Conservation (phyloP, 2,329 filamentous ascomycete species). For the Aspergillus pseudotamarii region DNA sequence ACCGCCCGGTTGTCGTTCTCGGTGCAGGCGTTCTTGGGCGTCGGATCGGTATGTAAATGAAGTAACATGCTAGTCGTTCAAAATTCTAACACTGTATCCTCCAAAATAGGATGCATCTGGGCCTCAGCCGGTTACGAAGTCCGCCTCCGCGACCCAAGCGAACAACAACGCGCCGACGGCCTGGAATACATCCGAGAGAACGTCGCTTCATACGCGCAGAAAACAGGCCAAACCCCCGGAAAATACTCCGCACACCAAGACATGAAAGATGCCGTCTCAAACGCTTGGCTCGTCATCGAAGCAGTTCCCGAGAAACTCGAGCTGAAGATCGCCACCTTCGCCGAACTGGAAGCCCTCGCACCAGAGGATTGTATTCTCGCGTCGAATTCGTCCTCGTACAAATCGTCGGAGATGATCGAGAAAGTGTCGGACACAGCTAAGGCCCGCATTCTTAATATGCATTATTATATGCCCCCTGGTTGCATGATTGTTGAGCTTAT, state of each 20-base stretch:
- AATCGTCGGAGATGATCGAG: slow-evolving; percentile 52
- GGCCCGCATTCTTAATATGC: slow-evolving; percentile 51
- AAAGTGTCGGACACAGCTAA: slow-evolving; percentile 30
- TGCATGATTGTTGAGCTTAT: slow-evolving; percentile 55
- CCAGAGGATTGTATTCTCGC: slow-evolving; percentile 53
- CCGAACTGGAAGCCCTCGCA: slow-evolving; percentile 47
- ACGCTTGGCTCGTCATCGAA: slow-evolving; percentile 58
- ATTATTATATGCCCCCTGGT: slow-evolving; percentile 54
- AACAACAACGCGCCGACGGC: slow-evolving; percentile 31
- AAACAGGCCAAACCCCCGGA: not conserved
- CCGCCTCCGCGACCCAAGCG: slow-evolving; percentile 30
- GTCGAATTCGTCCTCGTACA: slow-evolving; percentile 58
- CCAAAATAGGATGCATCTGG: slow-evolving; percentile 32
- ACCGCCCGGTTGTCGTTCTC: slow-evolving; percentile 44
- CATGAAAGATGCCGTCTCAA: slow-evolving; percentile 43
- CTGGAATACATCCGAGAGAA: slow-evolving; percentile 27
- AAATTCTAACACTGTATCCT: no score
- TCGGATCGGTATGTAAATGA: slow-evolving; percentile 35
- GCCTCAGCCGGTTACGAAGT: slow-evolving; percentile 35
- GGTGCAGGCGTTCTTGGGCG: slow-evolving; percentile 47
- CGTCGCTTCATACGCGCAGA: slow-evolving; percentile 2
- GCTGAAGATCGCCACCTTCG: slow-evolving; percentile 54
- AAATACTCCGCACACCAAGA: slow-evolving; percentile 34
- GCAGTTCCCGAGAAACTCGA: slow-evolving; percentile 55
- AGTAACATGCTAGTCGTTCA: no score